phyloP scores from a whole-genome alignment of 2,329 filamentous ascomycete species.

The Fusarium incarnatum region DNA sequence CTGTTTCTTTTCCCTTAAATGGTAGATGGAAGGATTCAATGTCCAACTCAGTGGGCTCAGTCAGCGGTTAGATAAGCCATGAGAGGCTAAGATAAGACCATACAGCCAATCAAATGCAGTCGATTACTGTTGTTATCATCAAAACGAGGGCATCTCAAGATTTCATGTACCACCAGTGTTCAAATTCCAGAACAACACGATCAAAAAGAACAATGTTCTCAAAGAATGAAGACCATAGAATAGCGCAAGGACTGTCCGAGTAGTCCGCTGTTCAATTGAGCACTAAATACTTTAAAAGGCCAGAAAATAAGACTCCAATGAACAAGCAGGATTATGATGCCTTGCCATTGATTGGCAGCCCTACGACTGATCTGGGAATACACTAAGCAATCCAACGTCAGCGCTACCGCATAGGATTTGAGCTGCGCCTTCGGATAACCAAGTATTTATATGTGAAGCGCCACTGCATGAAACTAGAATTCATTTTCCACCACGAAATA shows the following conservation, averaged over 20 bases:
- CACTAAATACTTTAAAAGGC: fast-evolving
- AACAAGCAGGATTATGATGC: neutral
- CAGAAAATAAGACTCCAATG: neutral
- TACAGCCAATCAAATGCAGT: neutral
- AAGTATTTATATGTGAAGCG: neutral
- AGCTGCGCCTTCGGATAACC: neutral
- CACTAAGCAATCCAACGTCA: conserved; percentile 12
- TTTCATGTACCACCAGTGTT: neutral
- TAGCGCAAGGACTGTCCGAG: too few relatives aligned
- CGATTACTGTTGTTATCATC: neutral
- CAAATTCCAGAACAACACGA: neutral
- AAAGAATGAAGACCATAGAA: too few relatives aligned
- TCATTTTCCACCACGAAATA: too few relatives aligned
- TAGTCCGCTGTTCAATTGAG: fast-evolving
- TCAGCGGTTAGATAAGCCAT: neutral
- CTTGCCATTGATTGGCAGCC: neutral
- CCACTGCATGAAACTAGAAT: neutral
- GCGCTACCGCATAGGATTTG: neutral
- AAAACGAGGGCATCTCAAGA: neutral
- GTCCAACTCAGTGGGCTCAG: neutral
- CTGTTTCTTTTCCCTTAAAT: neutral
- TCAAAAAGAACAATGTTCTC: neutral
- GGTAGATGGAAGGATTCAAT: neutral
- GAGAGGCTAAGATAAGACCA: neutral
- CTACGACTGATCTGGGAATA: neutral